Evolutionary conservation across 306 rosid genomes (phyloP).

Genomic region (Pterocarpus santalinus): DNA sequence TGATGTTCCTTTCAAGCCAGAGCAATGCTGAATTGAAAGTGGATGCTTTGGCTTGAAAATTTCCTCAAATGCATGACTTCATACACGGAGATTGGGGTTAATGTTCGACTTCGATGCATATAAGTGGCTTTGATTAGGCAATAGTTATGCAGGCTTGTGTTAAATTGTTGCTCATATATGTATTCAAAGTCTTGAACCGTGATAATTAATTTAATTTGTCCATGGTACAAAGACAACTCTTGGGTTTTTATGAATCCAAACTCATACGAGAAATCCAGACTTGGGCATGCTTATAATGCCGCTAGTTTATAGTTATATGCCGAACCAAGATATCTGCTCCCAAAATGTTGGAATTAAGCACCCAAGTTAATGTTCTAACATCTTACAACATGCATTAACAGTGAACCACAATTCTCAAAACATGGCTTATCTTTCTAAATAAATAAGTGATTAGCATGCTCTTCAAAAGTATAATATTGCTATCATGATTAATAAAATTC

Average conservation of each 20-base stretch:
- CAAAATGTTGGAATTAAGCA: neutral
- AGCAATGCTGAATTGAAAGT: neutral
- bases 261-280: neutral
- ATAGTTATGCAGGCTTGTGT: neutral
- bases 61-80: conserved; percentile 25
- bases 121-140: conserved; percentile 12
- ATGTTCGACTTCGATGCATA: conserved; percentile 6
- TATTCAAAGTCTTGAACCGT: neutral
- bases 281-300: neutral
- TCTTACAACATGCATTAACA: too few species aligned
- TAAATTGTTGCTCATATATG: neutral
- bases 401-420: neutral
- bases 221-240: neutral
- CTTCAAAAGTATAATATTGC: too few species aligned
- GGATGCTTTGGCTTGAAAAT: conserved; percentile 37
- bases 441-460: too few species aligned
- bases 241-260: neutral
- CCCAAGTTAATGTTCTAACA: neutral
- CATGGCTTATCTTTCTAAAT: too few species aligned
- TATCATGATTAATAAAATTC: too few species aligned
- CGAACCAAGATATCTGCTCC: too few species aligned
- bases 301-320: too few species aligned
- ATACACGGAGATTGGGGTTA: neutral
- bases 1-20: conserved; percentile 1
- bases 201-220: neutral